Evolutionary conservation across 106 monocot genomes (phyloP), one percentile per base, ranked within the genome.

Genomic region (Dendrobium officinale): DNA sequence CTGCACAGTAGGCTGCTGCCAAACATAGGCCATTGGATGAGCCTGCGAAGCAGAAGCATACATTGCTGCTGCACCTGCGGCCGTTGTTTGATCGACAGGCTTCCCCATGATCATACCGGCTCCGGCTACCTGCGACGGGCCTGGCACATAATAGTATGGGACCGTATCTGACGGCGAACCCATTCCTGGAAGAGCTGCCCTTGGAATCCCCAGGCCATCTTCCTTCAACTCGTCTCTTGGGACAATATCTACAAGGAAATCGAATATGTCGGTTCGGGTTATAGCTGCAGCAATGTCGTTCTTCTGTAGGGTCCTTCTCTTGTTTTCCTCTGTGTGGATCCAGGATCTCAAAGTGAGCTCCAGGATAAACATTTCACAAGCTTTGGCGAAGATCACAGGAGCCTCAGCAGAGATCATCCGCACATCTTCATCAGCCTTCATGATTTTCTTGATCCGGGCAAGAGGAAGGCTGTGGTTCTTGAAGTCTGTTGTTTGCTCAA

Each of bases 221-320:
- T 91, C 93, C 79, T 89, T 93, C 73, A 94, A 42, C 68, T 87
- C 85, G 72, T 93, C 93, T 41, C 89, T 87, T 2, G 88, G 91
- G 16, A 93, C 89, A 27, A 93, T 91, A 82, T 93, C 93, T 13
- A 93, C 90, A 27, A 93, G 73, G 80, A 93, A 93, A 44, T 93
- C 93, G 67, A 93, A 93, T 59, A 90, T 90, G 78, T 93, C 93
- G 13, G 90, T 93, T 42, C 87, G 81, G 7, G 83, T 86, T 55
- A 93, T 86, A 10, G 90, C 93, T 17, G 93, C 87, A 17, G 87
- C 87, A 16, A 93, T 87, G 37, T 93, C 93, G 58, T 87, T 93
- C 87, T 89, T 93, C 86, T 91, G 93, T 9, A 93, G 79, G 0
- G 93, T 93, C 64, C 89, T 85, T 80, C 91, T 77, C 91, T 88